Evolutionary conservation across 305 asterid genomes (phyloP).

Genomic region (Andrographis paniculata): DNA sequence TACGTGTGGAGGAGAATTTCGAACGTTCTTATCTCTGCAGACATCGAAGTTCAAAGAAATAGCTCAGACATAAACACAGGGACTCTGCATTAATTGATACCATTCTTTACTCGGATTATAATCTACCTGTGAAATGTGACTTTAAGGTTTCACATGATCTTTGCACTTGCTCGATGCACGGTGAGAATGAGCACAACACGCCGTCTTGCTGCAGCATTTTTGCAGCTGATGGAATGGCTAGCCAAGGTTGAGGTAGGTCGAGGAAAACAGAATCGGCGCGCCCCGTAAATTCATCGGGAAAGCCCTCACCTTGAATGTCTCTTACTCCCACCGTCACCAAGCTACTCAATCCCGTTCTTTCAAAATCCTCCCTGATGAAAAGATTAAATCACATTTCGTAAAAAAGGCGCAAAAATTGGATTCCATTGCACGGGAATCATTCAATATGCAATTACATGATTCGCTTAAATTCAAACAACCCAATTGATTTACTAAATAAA

Average conservation of each 20-base stretch:
- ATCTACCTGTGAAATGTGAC: constrained; percentile 57
- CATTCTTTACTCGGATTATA: background rate
- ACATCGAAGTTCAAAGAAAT: constrained; percentile 6
- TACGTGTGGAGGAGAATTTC: constrained; percentile 79
- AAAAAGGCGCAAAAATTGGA: too few species aligned
- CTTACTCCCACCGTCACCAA: constrained; percentile 81
- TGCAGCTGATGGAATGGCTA: constrained; percentile 80
- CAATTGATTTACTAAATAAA: too few species aligned
- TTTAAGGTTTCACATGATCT: constrained; percentile 70
- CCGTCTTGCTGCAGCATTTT: constrained; percentile 92
- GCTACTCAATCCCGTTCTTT: constrained; percentile 58
- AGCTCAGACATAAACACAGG: background rate
- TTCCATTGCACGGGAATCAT: too few species aligned
- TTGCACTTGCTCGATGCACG: constrained; percentile 96
- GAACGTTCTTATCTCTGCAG: constrained; percentile 76
- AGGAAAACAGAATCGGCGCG: constrained; percentile 76
- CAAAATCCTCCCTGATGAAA: constrained; percentile 65
- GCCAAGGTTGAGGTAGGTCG: constrained; percentile 97
- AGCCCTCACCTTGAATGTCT: constrained; percentile 91
- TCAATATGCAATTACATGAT: too few species aligned
- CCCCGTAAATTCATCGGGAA: constrained; percentile 65
- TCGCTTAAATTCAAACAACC: too few species aligned
- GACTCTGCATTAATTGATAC: background rate
- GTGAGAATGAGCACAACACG: constrained; percentile 86
- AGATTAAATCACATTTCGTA: background rate